These are phyloP conservation scores for Globisporangium takayamanum DNA, from an alignment of 352 stramenopile genomes.

Conservation along the genomic window DNA sequence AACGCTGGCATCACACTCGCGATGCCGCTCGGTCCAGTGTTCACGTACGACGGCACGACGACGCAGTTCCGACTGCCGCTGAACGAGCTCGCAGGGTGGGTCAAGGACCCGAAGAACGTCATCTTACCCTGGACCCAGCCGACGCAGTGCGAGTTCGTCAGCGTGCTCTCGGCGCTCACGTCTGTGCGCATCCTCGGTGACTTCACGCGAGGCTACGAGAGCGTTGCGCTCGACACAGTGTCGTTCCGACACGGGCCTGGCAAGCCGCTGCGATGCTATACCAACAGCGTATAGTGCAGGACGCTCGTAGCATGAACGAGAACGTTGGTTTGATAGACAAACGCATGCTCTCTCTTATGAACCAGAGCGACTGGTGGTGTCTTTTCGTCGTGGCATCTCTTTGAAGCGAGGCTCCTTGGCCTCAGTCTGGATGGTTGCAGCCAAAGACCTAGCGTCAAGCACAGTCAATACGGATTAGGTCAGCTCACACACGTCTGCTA, in stretches of 20 bases:
- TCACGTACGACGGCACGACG: constrained; percentile 74
- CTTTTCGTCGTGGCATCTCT: background rate
- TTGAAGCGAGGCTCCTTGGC: background rate
- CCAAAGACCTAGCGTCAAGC: constrained; percentile 6
- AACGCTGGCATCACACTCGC: constrained; percentile 80
- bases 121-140: constrained; percentile 63
- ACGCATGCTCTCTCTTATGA: background rate
- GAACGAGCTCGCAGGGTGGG: constrained; percentile 78
- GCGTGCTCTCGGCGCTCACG: constrained; percentile 80
- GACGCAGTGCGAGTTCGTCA: constrained; percentile 84
- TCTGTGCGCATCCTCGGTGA: constrained; percentile 86
- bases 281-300: constrained; percentile 22
- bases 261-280: constrained; percentile 36
- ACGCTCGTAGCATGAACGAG: background rate
- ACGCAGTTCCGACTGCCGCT: constrained; percentile 81
- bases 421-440: constrained; percentile 2
- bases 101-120: constrained; percentile 90
- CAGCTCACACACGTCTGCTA: background rate
- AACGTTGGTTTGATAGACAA: background rate
- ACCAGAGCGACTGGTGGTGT: background rate
- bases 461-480: background rate
- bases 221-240: constrained; percentile 84
- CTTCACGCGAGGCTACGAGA: constrained; percentile 89
- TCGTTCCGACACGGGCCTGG: constrained; percentile 49
- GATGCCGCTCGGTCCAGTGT: constrained; percentile 72